Evolutionary conservation across 2,329 filamentous ascomycete species (phyloP), one percentile per base, ranked within the genome.

Genomic region (Nemania sp.): DNA sequence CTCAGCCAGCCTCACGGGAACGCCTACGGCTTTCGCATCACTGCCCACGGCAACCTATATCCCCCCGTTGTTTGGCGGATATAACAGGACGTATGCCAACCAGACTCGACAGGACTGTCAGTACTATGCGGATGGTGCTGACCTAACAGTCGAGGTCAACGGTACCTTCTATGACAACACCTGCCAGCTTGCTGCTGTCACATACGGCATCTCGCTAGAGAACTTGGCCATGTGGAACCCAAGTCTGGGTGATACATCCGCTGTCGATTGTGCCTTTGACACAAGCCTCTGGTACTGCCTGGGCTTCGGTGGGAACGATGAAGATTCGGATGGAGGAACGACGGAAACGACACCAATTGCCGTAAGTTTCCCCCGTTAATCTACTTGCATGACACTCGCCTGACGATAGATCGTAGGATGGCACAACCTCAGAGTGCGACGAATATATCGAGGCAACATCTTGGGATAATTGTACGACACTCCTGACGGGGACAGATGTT

Each of bases 171-270:
- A 32, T 2, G 29, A 18, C 29, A 62, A 54, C 45, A 22, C 20
- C 7, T 68, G 66, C n/a, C 26, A 57, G 49, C 52, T 57, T 3
- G 53, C 32, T 5, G 47, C 57, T 22, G 43, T 6, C 18, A 18
- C 10, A 26, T 65, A 56, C 26, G 60, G 29, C 11, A 41, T 58
- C 8, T 47, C 51, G 27, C 20, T 64, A 4, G 52, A 58, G 2
- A 22, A 65, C 10, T n/a, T 68, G 3, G 18, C 5, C 11, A 32
- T 35, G 2, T 68, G 66, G 66, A 68, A 65, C 35, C 57, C 62
- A 8, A 49, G 38, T 57, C 61, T 68, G 6, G 60, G 47, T 10
- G 24, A 62, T 29, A 6, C 13, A 18, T 15, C 26, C 5, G 22
- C 10, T 6, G 27, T 5, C 5, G 49, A 67, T 6, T 68, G 66